Percentiles rank a stretch among this genome's conserved stretches.
Conservation (phyloP, 441 rosid genomes). For the Daphne laureola region DNA sequence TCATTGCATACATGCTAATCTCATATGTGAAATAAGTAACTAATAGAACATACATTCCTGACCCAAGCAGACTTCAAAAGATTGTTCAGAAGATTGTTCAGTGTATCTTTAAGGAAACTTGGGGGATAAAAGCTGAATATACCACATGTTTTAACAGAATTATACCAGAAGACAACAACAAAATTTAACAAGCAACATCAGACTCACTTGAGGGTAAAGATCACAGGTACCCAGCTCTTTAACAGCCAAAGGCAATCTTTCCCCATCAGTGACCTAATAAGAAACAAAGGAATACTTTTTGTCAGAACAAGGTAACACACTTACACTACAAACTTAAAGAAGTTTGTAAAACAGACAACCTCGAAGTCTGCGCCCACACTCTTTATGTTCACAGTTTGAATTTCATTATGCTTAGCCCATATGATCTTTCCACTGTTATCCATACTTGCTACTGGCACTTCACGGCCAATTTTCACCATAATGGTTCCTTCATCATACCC, state of each 20-base stretch:
- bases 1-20: too few relatives aligned
- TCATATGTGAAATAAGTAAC: too few relatives aligned
- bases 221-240: conserved; percentile 99
- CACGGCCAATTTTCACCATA: conserved; percentile 96
- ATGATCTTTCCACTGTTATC: conserved; percentile 96
- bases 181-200: too few relatives aligned
- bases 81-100: too few relatives aligned
- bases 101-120: too few relatives aligned
- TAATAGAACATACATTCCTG: too few relatives aligned
- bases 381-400: conserved; percentile 97
- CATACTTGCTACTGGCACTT: conserved; percentile 98
- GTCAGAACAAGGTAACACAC: too few relatives aligned
- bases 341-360: conserved; percentile 29
- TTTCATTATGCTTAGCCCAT: conserved; percentile 99
- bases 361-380: conserved; percentile 90
- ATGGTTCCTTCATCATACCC: conserved; percentile 99
- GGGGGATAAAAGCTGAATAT: too few relatives aligned
- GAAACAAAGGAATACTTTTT: conserved; percentile 13
- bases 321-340: too few relatives aligned
- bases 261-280: conserved; percentile 93
- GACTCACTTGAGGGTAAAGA: conserved; percentile 96
- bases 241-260: conserved; percentile 92
- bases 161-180: conserved; percentile 12
- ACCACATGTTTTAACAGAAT: conserved; percentile 1
- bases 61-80: too few relatives aligned